Base-by-base conservation (phyloP, 352 stramenopile species). In the Phytophthora colocasiae region DNA sequence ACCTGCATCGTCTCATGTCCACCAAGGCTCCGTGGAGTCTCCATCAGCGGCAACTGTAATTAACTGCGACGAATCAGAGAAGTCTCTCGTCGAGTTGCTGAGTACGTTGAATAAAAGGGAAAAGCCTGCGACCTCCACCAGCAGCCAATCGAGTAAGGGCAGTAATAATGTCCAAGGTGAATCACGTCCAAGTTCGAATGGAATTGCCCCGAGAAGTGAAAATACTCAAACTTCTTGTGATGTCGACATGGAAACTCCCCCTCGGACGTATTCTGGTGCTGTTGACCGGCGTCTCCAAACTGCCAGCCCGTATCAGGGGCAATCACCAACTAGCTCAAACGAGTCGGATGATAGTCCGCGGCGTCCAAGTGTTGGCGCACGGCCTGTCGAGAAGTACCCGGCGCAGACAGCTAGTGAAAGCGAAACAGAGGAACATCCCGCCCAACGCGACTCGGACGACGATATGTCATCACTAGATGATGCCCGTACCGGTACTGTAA, bases 41-140 rank as follows among this genome's bases (percentile, higher is more conserved):
- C 81, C 83, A 6, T 83, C 83, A 11, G 81, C 81, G 1, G 65
- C 71, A 0, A 78, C 81, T 40, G 78, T 90, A 32, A 43, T 92
- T 50, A 89, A 90, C 65, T 92, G 81, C 45, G 70, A 66, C 4
- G 80, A 90, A 51, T 92, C 84, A 40, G 80, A 90, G 47, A 87
- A 90, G 24, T 91, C 85, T 34, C 51, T 93, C 15, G 85, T 91
- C 17, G 58, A 76, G 15, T 55, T 90, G 26, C 56, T 93, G 31
- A 90, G 71, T 41, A 83, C 82, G 40, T 49, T 93, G 46, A 86
- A 90, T 44, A 79, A 89, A 60, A 66, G 80, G 46, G 49, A 31
- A 12, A 59, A 66, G 14, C 66, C 72, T 2, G 44, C 40, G 15
- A 66, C 6, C 22, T 69, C 67, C 11, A 58, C 19, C 24, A 63